Base-by-base conservation (phyloP, 495 filamentous ascomycete species). In the Hypoxylon fuscum region DNA sequence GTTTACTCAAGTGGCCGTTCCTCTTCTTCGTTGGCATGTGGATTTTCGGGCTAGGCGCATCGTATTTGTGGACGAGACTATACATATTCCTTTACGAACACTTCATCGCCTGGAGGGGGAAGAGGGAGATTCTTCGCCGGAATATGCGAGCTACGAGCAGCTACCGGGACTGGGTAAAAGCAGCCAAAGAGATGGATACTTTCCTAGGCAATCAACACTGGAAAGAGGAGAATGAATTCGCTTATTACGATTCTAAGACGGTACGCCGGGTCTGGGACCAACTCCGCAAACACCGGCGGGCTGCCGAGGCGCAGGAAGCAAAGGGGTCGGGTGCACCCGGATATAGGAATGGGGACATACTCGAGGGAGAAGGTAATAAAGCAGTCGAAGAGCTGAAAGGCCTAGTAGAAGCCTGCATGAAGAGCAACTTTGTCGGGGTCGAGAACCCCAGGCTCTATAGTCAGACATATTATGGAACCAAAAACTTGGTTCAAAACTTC, bases 391-490 rank as follows among this genome's bases (percentile, higher is more conserved):
- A 92, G 29, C 77, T 98, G 42, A 86, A 86, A 41, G 80, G 77
- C 6, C 73, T 98, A 43, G 77, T 95, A 25, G 93, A 97, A 77
- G 89, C 89, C 12, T 97, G 93, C 66, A 89, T 98, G 57, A 98
- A 97, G 83, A 96, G 90, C 72, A 98, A 98, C 69, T 98, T 97
- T 74, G 90, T 88, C 8, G 95, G 95, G 0, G 87, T 95, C n/a
- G 95, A 98, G 76, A 97, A 96, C 62, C 87, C 95, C 17, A 81
- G 92, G 34, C 80, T 98, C 10, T 98, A 98, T 72, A 94, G 90
- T 64, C 92, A 98, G 77, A 93, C 93, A 1, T 98, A 98, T 66
- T 96, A 92, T 55, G 95, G 96, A 18, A 98, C 95, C 1, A 98
- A 98, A 71, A 85, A 92, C 35, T 73, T 96, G 41, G 92, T 96